Percentiles rank a stretch among this genome's conserved stretches.
Conservation (phyloP, 192 early-diverging fungal genomes). For the Coemansia sp. region DNA sequence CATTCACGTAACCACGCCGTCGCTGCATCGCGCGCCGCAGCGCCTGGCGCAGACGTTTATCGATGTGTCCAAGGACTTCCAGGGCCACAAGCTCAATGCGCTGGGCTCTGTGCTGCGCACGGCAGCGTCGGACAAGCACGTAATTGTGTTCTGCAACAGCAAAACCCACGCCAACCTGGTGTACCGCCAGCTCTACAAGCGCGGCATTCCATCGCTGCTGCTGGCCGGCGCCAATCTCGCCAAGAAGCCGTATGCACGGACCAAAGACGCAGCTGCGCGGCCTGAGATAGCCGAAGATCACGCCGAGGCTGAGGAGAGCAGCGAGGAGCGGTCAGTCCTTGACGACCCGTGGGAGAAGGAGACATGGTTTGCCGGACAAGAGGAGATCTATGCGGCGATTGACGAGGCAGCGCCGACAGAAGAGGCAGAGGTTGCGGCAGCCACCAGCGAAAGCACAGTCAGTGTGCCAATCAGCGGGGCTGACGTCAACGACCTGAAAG, state of each 20-base stretch:
- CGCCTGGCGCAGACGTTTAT: slow-evolving; percentile 80
- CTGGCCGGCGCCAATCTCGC: slow-evolving; percentile 40
- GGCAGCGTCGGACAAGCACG: slow-evolving; percentile 61
- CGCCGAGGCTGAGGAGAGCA: neutral
- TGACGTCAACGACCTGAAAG: slow-evolving; percentile 26
- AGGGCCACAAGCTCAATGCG: slow-evolving; percentile 67
- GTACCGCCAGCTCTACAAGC: slow-evolving; percentile 55
- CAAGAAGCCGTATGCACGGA: neutral
- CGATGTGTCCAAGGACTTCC: slow-evolving; percentile 61
- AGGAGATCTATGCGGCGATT: slow-evolving; percentile 5
- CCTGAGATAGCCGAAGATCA: neutral
- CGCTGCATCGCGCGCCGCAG: slow-evolving; percentile 72
- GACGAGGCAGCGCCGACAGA: slow-evolving; percentile 4
- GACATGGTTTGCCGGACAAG: slow-evolving; percentile 25
- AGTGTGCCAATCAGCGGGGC: slow-evolving; percentile 19
- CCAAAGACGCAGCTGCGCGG: neutral
- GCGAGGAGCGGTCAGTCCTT: neutral
- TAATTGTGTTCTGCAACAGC: slow-evolving; percentile 87
- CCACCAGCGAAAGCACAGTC: neutral
- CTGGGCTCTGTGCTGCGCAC: slow-evolving; percentile 68
- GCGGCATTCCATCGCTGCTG: slow-evolving; percentile 54
- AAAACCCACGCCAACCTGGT: slow-evolving; percentile 59
- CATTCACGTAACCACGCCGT: slow-evolving; percentile 72
- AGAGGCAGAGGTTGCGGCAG: slow-evolving; percentile 6
- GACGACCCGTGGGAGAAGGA: slow-evolving; percentile 36